Evolutionary conservation across 2,329 filamentous ascomycete genomes (phyloP).

Genomic region (Neonectria hederae): DNA sequence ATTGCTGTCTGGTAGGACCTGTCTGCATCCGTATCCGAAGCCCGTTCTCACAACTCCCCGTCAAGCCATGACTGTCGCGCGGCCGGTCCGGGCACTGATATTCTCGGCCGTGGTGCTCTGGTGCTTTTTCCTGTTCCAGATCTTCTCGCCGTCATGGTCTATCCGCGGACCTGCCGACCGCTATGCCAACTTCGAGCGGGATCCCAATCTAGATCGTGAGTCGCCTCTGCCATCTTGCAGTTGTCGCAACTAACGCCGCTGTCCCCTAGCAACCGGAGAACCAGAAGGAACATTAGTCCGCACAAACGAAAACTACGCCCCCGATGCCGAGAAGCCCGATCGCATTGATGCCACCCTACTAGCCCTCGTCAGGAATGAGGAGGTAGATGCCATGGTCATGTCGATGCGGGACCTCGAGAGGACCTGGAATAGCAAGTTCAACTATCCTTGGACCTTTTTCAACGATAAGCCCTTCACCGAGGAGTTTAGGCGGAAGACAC

Average conservation of each 20-base stretch:
- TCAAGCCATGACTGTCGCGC: conserved; percentile 80
- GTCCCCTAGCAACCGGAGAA: conserved; percentile 76
- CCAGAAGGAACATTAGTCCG: conserved; percentile 80
- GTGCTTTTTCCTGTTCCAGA: conserved; percentile 80
- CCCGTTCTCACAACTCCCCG: conserved; percentile 11
- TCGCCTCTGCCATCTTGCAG: conserved; percentile 21
- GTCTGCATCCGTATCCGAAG: conserved; percentile 4
- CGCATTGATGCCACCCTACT: conserved; percentile 95
- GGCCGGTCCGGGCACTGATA: conserved; percentile 82
- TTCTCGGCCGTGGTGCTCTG: conserved; percentile 76
- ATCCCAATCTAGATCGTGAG: conserved; percentile 90
- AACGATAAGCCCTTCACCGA: conserved; percentile 94
- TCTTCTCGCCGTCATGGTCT: conserved; percentile 68
- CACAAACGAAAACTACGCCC: conserved; percentile 79
- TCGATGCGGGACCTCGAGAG: conserved; percentile 92
- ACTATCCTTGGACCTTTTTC: conserved; percentile 99
- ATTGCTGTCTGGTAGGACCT: conserved; percentile 7
- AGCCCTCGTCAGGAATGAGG: conserved; percentile 90
- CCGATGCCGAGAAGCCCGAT: conserved; percentile 77
- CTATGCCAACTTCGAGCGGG: conserved; percentile 71
- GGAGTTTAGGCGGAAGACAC: conserved; percentile 88
- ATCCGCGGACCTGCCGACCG: conserved; percentile 53
- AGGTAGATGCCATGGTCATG: conserved; percentile 82
- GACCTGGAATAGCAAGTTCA: conserved; percentile 99
- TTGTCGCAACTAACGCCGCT: conserved; percentile 27